phyloP scores from a whole-genome alignment of 495 filamentous ascomycete genomes.

The Neurospora pannonica region DNA sequence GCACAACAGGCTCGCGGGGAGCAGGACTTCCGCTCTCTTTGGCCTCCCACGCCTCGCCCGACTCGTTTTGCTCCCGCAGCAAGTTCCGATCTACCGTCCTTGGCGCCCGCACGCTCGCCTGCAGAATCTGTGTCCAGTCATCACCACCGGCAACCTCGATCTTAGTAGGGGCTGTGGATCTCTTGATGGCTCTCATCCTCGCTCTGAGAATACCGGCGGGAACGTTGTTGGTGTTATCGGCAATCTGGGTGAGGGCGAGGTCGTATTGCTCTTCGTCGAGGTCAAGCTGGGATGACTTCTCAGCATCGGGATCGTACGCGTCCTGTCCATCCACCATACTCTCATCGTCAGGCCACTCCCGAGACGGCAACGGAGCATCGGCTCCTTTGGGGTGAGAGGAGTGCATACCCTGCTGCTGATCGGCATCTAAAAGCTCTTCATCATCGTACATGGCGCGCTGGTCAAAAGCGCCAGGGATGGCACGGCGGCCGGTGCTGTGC shows the following conservation, averaged over 20 bases:
- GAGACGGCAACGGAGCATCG: slow-evolving; percentile 52
- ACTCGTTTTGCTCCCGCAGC: slow-evolving; percentile 40
- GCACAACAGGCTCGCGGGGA: slow-evolving; percentile 25
- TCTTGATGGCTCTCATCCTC: slow-evolving; percentile 45
- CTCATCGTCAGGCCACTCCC: slow-evolving; percentile 49
- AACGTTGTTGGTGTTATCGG: slow-evolving; percentile 30
- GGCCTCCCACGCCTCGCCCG: slow-evolving; percentile 26
- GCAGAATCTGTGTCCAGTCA: slow-evolving; percentile 87
- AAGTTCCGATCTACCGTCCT: slow-evolving; percentile 64
- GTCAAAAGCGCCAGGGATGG: slow-evolving; percentile 72
- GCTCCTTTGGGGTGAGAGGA: slow-evolving; percentile 80
- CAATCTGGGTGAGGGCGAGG: slow-evolving; percentile 23
- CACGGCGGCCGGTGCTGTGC: slow-evolving; percentile 43
- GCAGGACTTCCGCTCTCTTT: slow-evolving; percentile 26
- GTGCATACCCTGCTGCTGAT: slow-evolving; percentile 72
- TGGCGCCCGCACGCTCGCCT: slow-evolving; percentile 81
- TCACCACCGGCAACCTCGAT: slow-evolving; percentile 45
- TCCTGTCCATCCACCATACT: slow-evolving; percentile 58
- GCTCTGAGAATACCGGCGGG: slow-evolving; percentile 46
- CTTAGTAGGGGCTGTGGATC: slow-evolving; percentile 49
- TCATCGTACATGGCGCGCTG: slow-evolving; percentile 44
- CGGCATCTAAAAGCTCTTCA: slow-evolving; percentile 20
- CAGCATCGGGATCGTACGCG: slow-evolving; percentile 32
- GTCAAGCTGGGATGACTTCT: slow-evolving; percentile 19
- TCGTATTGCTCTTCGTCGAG: slow-evolving; percentile 37